Base-by-base conservation (phyloP, 2,329 filamentous ascomycete genomes). In the Botrytis fragariae region DNA sequence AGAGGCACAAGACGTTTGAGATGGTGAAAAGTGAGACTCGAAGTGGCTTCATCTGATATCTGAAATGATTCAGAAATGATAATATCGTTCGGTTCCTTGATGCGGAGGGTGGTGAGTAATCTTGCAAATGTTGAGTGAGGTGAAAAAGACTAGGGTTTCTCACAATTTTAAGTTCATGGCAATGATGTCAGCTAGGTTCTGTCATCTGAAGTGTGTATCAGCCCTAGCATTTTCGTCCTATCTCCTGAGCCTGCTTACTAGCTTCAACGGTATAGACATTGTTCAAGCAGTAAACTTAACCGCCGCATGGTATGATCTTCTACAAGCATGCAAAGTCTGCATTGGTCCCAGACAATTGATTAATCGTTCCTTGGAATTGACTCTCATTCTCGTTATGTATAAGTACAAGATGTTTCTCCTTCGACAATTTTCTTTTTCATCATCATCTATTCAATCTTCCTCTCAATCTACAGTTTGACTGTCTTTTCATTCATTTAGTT, bases 401-500 rank as follows among this genome's bases (percentile, higher is more conserved):
- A 72, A 72, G 62, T 45, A 48, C 16, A 22, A 10, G 20, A 68
- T 57, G 39, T 51, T 72, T 68, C 35, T 68, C 48, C 29, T 29
- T 29, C 29, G 8, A 62, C 9, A 16, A 48, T 8, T n/a, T 18
- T 32, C 12, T 44, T 54, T 42, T 35, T 54, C 59, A 48, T 64
- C 61, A 45, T 45, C 60, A 45, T 62, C 54, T 59, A 68, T 61
- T 25, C 35, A 45, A 45, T 70, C 59, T 32, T 72, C 59, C 39
- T 72, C 57, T 60, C 45, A 48, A 62, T 62, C 72, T 45, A 51
- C 42, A 73, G 48, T 63, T 73, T 70, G 5, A 35, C 48, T 51
- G 18, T 64, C 76, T 73, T 77, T 79, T 68, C 75, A 73, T 76
- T 77, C 76, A 45, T 77, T 77, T 74, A 77, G 79, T 80, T 80